These are phyloP conservation scores for Vigna radiata DNA, from an alignment of 306 rosid genomes.

Conservation along the genomic window DNA sequence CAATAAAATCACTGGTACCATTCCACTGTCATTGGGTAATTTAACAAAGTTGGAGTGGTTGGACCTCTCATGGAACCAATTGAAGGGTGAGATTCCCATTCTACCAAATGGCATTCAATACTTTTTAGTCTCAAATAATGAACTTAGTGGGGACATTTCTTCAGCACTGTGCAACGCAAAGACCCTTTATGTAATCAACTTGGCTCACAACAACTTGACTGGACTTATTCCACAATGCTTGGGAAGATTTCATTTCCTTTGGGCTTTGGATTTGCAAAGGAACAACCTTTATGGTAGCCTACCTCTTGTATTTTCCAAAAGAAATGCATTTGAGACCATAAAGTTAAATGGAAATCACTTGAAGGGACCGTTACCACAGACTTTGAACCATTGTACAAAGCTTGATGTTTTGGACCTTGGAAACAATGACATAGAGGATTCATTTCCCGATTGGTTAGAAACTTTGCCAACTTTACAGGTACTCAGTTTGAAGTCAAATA, in stretches of 20 bases:
- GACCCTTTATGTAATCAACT: rapidly evolving
- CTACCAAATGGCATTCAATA: not conserved
- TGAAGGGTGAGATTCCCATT: too few relatives aligned
- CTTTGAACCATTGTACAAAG: slow-evolving; percentile 1
- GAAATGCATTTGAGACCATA: slow-evolving; percentile 19
- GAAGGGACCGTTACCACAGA: slow-evolving; percentile 44
- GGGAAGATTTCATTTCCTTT: not conserved
- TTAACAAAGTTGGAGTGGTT: too few relatives aligned
- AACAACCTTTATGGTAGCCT: slow-evolving; percentile 48
- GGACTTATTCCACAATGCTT: slow-evolving; percentile 46
- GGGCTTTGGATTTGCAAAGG: slow-evolving; percentile 37
- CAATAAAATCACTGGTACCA: slow-evolving; percentile 22
- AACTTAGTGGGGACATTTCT: slow-evolving; percentile 35
- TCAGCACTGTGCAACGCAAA: slow-evolving; percentile 17
- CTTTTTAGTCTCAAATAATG: slow-evolving; percentile 45
- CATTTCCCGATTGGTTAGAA: slow-evolving; percentile 51
- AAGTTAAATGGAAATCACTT: slow-evolving; percentile 47
- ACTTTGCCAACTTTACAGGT: slow-evolving; percentile 38
- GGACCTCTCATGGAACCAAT: too few relatives aligned
- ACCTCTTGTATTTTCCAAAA: slow-evolving; percentile 11
- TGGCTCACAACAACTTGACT: slow-evolving; percentile 38
- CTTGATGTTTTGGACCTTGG: slow-evolving; percentile 54
- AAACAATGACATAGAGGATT: slow-evolving; percentile 37
- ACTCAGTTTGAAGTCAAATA: slow-evolving; percentile 51
- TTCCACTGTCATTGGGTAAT: too few relatives aligned